A percentile compares a stretch with the other conserved stretches of the same genome.
phyloP scores from a whole-genome alignment of 768 basidiomycete species.

The Phanerochaete carnosa region DNA sequence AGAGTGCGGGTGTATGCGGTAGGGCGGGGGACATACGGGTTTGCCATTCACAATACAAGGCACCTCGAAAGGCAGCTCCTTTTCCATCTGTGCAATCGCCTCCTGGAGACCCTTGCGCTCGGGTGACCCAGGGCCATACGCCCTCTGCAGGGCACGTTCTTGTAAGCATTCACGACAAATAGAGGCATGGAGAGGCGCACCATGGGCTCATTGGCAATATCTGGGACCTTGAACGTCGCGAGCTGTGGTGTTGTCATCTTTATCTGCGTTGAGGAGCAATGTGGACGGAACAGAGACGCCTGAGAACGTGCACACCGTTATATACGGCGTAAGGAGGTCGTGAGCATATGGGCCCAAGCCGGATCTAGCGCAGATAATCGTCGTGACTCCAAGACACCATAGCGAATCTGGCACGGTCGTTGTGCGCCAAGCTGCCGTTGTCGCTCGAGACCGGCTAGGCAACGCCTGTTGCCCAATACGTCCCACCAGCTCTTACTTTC shows the following conservation, averaged over 20 bases:
- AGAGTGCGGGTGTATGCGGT: not conserved
- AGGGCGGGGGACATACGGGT: slow-evolving; percentile 40
- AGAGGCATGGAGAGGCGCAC: slow-evolving; percentile 38
- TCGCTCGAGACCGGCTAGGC: not conserved
- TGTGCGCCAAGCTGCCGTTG: not conserved
- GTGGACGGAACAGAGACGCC: not conserved
- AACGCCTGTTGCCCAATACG: not conserved
- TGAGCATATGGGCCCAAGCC: not conserved
- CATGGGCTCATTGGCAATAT: slow-evolving; percentile 92
- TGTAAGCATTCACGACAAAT: not conserved
- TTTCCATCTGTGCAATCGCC: slow-evolving; percentile 77
- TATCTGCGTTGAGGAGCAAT: slow-evolving; percentile 1
- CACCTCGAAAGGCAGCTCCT: slow-evolving; percentile 84
- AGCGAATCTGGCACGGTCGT: not conserved
- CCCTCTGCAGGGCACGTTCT: slow-evolving; percentile 44
- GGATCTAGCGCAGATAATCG: slow-evolving; percentile 4
- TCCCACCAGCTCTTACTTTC: not conserved
- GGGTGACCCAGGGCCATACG: slow-evolving; percentile 73
- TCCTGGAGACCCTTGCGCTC: slow-evolving; percentile 74
- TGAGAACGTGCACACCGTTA: not conserved
- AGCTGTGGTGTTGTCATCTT: slow-evolving; percentile 71
- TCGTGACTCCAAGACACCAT: not conserved
- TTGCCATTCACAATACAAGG: slow-evolving; percentile 92
- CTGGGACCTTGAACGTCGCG: slow-evolving; percentile 82
- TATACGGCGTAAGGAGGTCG: not conserved